These are phyloP conservation scores for Xylariomycetidae sp. DNA, from an alignment of 2,329 filamentous ascomycete genomes.

Conservation along the genomic window DNA sequence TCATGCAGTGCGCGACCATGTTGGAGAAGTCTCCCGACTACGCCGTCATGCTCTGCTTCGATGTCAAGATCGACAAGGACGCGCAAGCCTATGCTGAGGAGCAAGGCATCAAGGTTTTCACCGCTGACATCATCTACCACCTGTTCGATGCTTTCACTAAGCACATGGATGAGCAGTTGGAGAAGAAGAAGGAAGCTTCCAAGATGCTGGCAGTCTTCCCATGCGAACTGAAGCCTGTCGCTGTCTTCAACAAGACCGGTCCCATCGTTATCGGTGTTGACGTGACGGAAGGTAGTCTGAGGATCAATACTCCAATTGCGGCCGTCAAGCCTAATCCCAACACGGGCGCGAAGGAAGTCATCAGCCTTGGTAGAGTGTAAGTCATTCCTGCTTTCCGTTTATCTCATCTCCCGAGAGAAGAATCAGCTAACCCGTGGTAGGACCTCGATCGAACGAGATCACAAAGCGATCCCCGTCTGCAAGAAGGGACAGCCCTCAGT, in stretches of 20 bases:
- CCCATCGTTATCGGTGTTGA: slow-evolving; percentile 96
- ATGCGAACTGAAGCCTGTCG: slow-evolving; percentile 82
- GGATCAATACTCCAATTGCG: slow-evolving; percentile 83
- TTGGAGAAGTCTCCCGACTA: slow-evolving; percentile 91
- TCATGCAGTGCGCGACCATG: slow-evolving; percentile 95
- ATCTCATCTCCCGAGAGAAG: no score
- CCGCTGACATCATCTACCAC: slow-evolving; percentile 98
- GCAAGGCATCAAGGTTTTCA: slow-evolving; percentile 95
- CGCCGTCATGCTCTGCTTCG: slow-evolving; percentile 99
- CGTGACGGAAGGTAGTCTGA: slow-evolving; percentile 83
- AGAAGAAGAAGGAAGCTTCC: slow-evolving; percentile 92
- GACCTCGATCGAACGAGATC: slow-evolving; percentile 94
- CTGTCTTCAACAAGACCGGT: slow-evolving; percentile 96
- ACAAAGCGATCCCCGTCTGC: slow-evolving; percentile 88
- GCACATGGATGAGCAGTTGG: slow-evolving; percentile 82
- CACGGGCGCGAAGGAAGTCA: slow-evolving; percentile 77
- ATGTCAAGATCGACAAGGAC: slow-evolving; percentile 98
- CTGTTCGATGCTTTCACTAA: slow-evolving; percentile 94
- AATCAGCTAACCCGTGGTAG: slow-evolving; percentile 48
- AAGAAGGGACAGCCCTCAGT: slow-evolving; percentile 98
- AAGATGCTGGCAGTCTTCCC: slow-evolving; percentile 97
- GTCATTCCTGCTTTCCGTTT: slow-evolving; percentile 39
- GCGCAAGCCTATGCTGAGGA: slow-evolving; percentile 87
- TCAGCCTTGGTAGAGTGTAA: slow-evolving; percentile 89
- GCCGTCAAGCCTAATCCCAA: slow-evolving; percentile 77